Evolutionary conservation across 2,329 filamentous ascomycete genomes (phyloP).

Genomic region (Colletotrichum filicis): DNA sequence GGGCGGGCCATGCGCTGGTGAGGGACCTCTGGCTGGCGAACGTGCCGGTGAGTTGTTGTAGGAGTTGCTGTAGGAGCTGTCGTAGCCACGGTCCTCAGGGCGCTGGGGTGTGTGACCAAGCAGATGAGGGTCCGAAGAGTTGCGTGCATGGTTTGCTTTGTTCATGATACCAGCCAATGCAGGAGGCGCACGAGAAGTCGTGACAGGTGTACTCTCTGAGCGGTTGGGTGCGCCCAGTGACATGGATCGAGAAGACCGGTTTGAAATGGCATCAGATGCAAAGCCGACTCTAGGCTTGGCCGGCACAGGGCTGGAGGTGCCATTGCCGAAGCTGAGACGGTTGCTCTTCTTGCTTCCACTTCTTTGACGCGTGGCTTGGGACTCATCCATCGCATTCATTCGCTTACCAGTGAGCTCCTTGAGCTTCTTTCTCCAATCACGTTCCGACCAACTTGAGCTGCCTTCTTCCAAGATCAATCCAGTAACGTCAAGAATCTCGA

Average conservation of each 20-base stretch:
- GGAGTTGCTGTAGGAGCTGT: conserved; percentile 43
- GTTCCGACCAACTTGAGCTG: conserved; percentile 82
- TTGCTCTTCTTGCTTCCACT: conserved; percentile 69
- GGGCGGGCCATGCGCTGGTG: conserved; percentile 41
- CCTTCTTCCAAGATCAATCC: conserved; percentile 82
- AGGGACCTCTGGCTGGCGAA: background rate
- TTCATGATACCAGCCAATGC: conserved; percentile 43
- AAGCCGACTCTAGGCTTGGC: conserved; percentile 64
- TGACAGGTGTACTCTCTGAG: conserved; percentile 62
- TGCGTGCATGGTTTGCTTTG: conserved; percentile 53
- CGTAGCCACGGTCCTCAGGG: conserved; percentile 39
- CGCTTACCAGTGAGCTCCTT: conserved; percentile 88
- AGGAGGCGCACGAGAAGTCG: conserved; percentile 48
- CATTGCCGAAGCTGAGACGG: conserved; percentile 63
- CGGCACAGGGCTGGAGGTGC: conserved; percentile 42
- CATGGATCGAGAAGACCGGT: conserved; percentile 64
- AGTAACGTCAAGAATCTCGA: conserved; percentile 88
- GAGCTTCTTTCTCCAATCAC: conserved; percentile 88
- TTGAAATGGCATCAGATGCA: conserved; percentile 62
- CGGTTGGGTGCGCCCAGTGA: conserved; percentile 54
- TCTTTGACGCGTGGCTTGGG: conserved; percentile 50
- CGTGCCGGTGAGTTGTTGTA: conserved; percentile 46
- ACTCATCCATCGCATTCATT: conserved; percentile 71
- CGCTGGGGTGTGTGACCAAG: conserved; percentile 38
- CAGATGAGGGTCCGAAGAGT: conserved; percentile 58